These are phyloP conservation scores for Neolentinus lepideus DNA, from an alignment of 1,284 basidiomycete species.

Conservation along the genomic window DNA sequence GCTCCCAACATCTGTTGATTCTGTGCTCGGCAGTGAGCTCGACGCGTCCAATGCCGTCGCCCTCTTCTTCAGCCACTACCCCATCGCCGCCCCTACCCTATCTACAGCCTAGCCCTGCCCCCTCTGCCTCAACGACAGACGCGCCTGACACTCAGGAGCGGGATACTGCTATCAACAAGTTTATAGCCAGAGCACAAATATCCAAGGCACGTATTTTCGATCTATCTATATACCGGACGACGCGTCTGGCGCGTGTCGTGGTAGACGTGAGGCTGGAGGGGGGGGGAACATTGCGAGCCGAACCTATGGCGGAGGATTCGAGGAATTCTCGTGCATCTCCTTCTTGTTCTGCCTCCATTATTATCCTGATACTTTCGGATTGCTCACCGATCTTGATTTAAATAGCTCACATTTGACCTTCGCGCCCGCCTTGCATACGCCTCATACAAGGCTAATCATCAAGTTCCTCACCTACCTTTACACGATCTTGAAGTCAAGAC, in stretches of 20 bases:
- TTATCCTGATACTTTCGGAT: neutral
- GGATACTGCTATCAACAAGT: neutral
- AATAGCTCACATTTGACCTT: conserved; percentile 67
- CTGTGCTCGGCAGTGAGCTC: neutral
- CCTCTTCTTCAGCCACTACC: neutral
- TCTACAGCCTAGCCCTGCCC: neutral
- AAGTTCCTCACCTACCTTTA: conserved; percentile 55
- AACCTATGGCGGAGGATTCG: neutral
- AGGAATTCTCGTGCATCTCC: neutral
- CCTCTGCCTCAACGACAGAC: neutral
- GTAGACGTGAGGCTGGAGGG: neutral
- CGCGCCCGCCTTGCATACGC: conserved; percentile 73
- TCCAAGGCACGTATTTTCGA: neutral
- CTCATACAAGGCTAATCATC: conserved; percentile 71
- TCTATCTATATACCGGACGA: neutral
- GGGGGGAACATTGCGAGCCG: neutral
- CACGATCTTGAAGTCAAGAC: conserved; percentile 63
- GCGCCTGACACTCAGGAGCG: neutral
- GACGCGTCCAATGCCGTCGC: conserved; percentile 1
- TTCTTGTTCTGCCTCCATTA: neutral
- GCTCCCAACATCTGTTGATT: neutral
- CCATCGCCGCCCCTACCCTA: neutral
- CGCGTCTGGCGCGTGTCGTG: neutral
- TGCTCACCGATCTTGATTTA: conserved; percentile 1
- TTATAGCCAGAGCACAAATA: neutral